Percentiles rank a stretch among this genome's conserved stretches.
These are phyloP conservation scores for Plasmodium malariae DNA, from an alignment of 169 alveolate genomes.

Conservation along the genomic window DNA sequence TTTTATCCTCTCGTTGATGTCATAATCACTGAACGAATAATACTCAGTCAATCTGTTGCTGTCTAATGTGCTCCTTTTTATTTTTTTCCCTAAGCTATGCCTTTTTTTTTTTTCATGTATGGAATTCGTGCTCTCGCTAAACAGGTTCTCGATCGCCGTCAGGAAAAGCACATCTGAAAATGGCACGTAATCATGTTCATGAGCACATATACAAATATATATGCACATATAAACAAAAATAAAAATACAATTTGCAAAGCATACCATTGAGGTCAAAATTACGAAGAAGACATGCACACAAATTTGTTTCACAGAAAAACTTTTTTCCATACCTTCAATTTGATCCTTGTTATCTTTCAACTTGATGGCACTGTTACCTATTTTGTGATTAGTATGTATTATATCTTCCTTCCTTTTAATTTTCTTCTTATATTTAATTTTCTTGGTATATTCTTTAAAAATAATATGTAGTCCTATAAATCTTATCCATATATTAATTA, in stretches of 20 bases:
- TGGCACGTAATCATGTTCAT: too few relatives aligned
- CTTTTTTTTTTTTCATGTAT: neutral
- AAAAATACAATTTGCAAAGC: neutral
- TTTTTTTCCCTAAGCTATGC: neutral
- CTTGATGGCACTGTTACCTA: neutral
- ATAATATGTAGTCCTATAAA: constrained; percentile 77
- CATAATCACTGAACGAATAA: constrained; percentile 56
- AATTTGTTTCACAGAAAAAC: too few relatives aligned
- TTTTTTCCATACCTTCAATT: neutral
- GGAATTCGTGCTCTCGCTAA: constrained; percentile 27
- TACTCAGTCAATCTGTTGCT: neutral
- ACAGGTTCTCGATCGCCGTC: constrained; percentile 34
- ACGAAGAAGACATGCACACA: neutral
- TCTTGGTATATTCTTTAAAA: constrained; percentile 40
- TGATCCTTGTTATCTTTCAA: neutral
- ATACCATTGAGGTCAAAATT: neutral
- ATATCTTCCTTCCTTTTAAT: constrained; percentile 18
- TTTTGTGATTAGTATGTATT: neutral
- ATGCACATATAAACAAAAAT: neutral
- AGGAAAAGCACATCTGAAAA: constrained; percentile 44
- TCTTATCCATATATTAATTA: constrained; percentile 81
- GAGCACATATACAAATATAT: neutral
- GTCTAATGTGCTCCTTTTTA: neutral
- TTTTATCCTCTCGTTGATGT: constrained; percentile 61
- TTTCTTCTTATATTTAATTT: constrained; percentile 50